Evolutionary conservation across 208 protist species (phyloP), one percentile per base, ranked within the genome.

Genomic region (Crithidia thermophila): DNA sequence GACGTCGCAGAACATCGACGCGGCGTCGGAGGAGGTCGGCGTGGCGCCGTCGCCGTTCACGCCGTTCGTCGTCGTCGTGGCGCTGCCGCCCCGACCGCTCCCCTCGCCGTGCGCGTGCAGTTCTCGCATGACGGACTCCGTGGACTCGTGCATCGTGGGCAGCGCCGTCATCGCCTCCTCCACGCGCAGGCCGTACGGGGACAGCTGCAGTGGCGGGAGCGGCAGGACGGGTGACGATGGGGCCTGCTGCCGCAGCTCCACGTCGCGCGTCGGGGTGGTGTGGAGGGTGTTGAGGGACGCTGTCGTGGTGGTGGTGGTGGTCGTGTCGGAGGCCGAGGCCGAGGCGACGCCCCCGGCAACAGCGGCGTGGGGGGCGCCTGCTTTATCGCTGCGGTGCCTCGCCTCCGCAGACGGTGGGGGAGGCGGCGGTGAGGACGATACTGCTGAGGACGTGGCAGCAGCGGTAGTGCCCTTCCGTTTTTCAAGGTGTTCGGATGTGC

Each of bases 141-240:
- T 57, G 13, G 56, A 64, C 39, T 59, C 66, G 50, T 72, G 46
- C 4, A 64, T 63, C 11, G 23, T 21, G 14, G 56, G 34, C 47
- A 58, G 40, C 20, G 21, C 55, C 11, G 11, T 39, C 45, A 36
- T 34, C 55, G 63, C 56, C 31, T 47, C 46, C 8, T 40, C 45
- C 0, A 36, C 21, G 13, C 13, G 47, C 27, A 58, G 5, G 28
- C 39, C 66, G 47, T 57, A 57, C 7, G 56, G 47, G 14, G 66
- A 57, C 2, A 57, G 21, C 4, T 36, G 18, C 30, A 61, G 45
- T 18, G 37, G 14, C 16, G 56, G 40, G 1, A 61, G 40, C 7
- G 3, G 9, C 2, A 61, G 34, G 13, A 28, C 21, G 14, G 25
- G 55, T 20, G 65, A 52, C 21, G 37, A 20, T 43, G 28, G n/a